Percentiles rank a stretch among this genome's conserved stretches.
Conservation (phyloP, 768 basidiomycete genomes). For the Pleurotus platypus region DNA sequence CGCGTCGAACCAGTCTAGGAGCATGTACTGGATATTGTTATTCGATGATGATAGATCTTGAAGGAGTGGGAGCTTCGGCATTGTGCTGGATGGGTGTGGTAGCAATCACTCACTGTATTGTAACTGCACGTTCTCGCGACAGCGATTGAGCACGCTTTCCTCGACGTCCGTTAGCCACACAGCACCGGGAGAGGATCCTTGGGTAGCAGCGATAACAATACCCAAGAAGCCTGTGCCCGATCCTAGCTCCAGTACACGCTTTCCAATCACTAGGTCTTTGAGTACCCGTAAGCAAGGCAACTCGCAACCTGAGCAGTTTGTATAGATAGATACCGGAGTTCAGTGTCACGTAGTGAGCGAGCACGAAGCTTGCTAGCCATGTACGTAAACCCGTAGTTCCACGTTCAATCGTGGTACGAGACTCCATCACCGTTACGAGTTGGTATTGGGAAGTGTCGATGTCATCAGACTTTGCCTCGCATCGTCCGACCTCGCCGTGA, state of each 20-base stretch:
- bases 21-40: conserved; percentile 36
- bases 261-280: conserved; percentile 37
- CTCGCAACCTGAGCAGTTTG: not conserved
- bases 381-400: conserved; percentile 81
- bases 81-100: conserved; percentile 17
- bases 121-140: conserved; percentile 55
- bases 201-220: conserved; percentile 54
- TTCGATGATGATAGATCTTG: conserved; percentile 54
- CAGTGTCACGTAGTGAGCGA: conserved; percentile 57
- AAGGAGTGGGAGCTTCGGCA: not conserved
- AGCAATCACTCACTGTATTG: conserved; percentile 60
- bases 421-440: conserved; percentile 64
- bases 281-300: conserved; percentile 9
- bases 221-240: conserved; percentile 78
- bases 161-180: conserved; percentile 66
- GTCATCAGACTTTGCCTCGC: not conserved
- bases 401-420: conserved; percentile 65
- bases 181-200: conserved; percentile 26
- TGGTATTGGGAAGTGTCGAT: conserved; percentile 28
- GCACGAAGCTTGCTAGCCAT: conserved; percentile 69
- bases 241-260: conserved; percentile 68
- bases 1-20: conserved; percentile 69
- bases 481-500: not conserved
- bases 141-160: conserved; percentile 57
- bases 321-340: conserved; percentile 43